Base-by-base conservation (phyloP, 257 asterid genomes). In the Solanum pinnatisectum region DNA sequence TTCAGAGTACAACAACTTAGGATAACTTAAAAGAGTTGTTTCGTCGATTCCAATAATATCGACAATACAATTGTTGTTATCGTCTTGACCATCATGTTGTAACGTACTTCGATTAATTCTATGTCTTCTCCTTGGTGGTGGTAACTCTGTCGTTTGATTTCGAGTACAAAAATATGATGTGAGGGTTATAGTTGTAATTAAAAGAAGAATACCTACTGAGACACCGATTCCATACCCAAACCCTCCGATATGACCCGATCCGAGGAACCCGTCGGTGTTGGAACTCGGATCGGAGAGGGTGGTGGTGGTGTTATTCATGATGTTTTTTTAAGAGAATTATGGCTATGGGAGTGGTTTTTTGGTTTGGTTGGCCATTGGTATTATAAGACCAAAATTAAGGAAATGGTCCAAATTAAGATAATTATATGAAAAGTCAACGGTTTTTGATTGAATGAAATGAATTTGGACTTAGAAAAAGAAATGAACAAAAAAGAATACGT, bases 211-310 rank as follows among this genome's bases (percentile, higher is more conserved):
- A 7, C 98, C 99, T 37, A 95, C 96, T 5, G 98, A 94, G 22
- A 96, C 93, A 20, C 98, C 97, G 89, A 95, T 93, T 15, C 98
- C 98, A 84, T 96, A 96, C 8, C 98, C 97, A 89, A 96, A 96
- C 0, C 98, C 96, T 23, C 98, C 94, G 81, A 95, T 90, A 88
- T 90, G 90, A 0, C 89, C 88, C 1, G 98, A 90, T 87, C 93
- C 93, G n/a, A 94, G 89, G 14, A 95, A 91, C 23, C 94, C 95
- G 33, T 92, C 95, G 90, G 91, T 9, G 77, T 4, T 22, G 40
- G 87, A 40, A 44, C 2, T 70, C 1, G 79, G 79, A 91, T 14
- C 37, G 88, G 90, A 25, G 71, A 88, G 3, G 63, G 90, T 90
- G 92, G 39, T 84, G 90, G 91, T 70, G 91, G 91, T 74, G 40